These are phyloP conservation scores for Plasmodium vinckei DNA, from an alignment of 169 alveolate genomes.

Conservation along the genomic window DNA sequence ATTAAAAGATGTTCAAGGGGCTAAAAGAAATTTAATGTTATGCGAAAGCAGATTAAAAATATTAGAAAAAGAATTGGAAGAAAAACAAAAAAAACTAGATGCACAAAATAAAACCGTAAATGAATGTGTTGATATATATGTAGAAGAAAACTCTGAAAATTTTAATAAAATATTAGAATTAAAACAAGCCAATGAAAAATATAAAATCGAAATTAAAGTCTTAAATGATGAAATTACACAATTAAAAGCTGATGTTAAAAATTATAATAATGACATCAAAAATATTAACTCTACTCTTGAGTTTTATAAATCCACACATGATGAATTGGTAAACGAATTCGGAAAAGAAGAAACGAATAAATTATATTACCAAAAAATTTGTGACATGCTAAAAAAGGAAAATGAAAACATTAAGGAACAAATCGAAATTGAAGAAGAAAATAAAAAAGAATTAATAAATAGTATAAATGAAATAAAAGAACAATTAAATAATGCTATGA, in stretches of 20 bases:
- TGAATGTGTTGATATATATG: slow-evolving; percentile 73
- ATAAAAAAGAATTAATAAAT: slow-evolving; percentile 33
- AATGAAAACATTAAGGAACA: slow-evolving; percentile 49
- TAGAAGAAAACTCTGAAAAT: slow-evolving; percentile 74
- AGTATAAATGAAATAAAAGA: slow-evolving; percentile 40
- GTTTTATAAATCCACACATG: slow-evolving; percentile 74
- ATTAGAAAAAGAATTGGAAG: slow-evolving; percentile 67
- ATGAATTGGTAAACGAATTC: slow-evolving; percentile 66
- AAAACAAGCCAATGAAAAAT: slow-evolving; percentile 51
- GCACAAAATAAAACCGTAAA: slow-evolving; percentile 69
- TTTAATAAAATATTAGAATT: slow-evolving; percentile 69
- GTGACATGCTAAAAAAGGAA: slow-evolving; percentile 53
- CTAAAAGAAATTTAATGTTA: slow-evolving; percentile 65
- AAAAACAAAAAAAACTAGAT: slow-evolving; percentile 52
- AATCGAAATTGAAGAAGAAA: slow-evolving; percentile 41
- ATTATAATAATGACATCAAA: slow-evolving; percentile 56
- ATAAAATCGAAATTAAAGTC: slow-evolving; percentile 56
- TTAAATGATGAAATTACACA: slow-evolving; percentile 60
- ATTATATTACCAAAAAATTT: slow-evolving; percentile 37
- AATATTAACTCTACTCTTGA: slow-evolving; percentile 55
- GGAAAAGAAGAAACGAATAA: slow-evolving; percentile 64
- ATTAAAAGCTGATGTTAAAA: slow-evolving; percentile 21
- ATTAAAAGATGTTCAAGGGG: slow-evolving; percentile 49
- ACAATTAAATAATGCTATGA: slow-evolving; percentile 41
- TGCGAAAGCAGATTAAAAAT: slow-evolving; percentile 69